Evolutionary conservation across 2,329 filamentous ascomycete species (phyloP).

Genomic region (Trichoderma pleuroti): DNA sequence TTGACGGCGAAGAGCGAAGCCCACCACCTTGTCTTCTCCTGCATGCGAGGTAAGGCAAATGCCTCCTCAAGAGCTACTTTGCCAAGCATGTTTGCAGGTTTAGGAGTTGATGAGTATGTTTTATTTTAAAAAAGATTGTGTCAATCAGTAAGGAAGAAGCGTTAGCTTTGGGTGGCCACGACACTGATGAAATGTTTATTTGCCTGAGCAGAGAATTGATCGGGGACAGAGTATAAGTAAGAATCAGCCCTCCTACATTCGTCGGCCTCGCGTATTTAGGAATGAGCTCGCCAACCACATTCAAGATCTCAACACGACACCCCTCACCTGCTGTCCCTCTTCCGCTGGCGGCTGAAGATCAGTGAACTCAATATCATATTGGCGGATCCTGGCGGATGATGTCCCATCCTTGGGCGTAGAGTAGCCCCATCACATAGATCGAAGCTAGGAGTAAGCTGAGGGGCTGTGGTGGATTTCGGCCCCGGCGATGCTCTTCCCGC

Average conservation of each 20-base stretch:
- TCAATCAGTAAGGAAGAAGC: neutral
- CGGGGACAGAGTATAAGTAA: neutral
- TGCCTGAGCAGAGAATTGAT: neutral
- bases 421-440: neutral
- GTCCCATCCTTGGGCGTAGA: neutral
- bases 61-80: slow-evolving; percentile 62
- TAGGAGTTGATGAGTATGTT: neutral
- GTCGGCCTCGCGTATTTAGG: neutral
- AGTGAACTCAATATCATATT: neutral
- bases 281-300: neutral
- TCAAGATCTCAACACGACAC: neutral
- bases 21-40: slow-evolving; percentile 59
- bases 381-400: neutral
- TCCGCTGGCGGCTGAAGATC: slow-evolving; percentile 10
- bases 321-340: slow-evolving; percentile 4
- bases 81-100: slow-evolving; percentile 45
- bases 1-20: slow-evolving; percentile 58
- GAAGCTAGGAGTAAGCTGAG: neutral
- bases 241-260: neutral
- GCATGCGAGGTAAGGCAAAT: slow-evolving; percentile 56
- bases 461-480: neutral
- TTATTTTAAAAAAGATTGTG: neutral
- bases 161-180: neutral
- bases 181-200: neutral
- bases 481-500: neutral